A percentile compares a stretch with the other conserved stretches of the same genome.
Evolutionary conservation across 306 rosid species (phyloP).

Genomic region (Senna tora): DNA sequence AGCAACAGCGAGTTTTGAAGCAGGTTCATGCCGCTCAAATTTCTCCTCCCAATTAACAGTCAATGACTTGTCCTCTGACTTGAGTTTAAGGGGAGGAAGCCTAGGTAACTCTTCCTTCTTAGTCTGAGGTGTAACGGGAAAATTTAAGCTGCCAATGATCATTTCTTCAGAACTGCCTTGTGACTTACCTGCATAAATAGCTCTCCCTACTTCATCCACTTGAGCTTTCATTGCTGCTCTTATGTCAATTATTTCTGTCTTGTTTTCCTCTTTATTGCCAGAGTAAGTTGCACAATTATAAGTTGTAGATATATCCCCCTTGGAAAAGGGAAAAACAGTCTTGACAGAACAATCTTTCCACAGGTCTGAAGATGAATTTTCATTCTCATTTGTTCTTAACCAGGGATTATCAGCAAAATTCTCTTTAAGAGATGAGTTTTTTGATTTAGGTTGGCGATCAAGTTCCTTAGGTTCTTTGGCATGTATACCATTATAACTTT

Average conservation of each 20-base stretch:
- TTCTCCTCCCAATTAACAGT: slow-evolving; percentile 79
- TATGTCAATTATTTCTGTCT: slow-evolving; percentile 56
- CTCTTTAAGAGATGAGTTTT: slow-evolving; percentile 57
- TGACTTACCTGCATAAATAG: slow-evolving; percentile 64
- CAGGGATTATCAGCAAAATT: slow-evolving; percentile 63
- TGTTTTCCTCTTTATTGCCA: slow-evolving; percentile 71
- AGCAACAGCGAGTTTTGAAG: slow-evolving; percentile 49
- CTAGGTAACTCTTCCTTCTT: slow-evolving; percentile 86
- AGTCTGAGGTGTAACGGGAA: slow-evolving; percentile 65
- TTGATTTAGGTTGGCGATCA: slow-evolving; percentile 57
- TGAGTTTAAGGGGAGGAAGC: slow-evolving; percentile 91
- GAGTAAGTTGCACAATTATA: slow-evolving; percentile 48
- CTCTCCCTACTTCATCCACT: slow-evolving; percentile 90
- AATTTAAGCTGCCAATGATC: slow-evolving; percentile 50
- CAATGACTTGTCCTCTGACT: slow-evolving; percentile 81
- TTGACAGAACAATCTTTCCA: slow-evolving; percentile 87
- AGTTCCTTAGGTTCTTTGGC: slow-evolving; percentile 56
- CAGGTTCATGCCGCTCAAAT: slow-evolving; percentile 69
- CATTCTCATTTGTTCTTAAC: slow-evolving; percentile 65
- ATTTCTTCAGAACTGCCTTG: slow-evolving; percentile 72
- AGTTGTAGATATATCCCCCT: slow-evolving; percentile 61
- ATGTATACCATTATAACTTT: slow-evolving; percentile 48
- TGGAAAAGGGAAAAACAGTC: slow-evolving; percentile 78
- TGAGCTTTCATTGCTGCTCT: slow-evolving; percentile 76
- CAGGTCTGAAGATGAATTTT: slow-evolving; percentile 58